A percentile compares a stretch with the other conserved stretches of the same genome.
Conservation (phyloP, 2,329 filamentous ascomycete genomes). For the Helotiales sp. region DNA sequence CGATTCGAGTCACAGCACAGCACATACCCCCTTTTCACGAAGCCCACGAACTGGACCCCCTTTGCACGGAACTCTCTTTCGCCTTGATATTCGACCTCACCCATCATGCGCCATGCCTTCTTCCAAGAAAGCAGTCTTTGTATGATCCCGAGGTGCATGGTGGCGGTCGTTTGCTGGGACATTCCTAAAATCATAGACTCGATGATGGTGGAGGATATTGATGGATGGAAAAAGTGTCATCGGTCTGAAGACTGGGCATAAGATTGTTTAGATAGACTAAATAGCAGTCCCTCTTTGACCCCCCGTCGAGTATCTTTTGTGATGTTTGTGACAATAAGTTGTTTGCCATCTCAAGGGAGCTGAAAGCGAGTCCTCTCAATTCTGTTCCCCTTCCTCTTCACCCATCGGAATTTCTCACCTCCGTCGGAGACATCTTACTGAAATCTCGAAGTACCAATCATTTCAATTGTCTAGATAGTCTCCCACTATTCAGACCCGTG, state of each 20-base stretch:
- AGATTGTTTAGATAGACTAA: slow-evolving; percentile 37
- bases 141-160: slow-evolving; percentile 19
- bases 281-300: slow-evolving; percentile 35
- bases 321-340: too few relatives aligned
- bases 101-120: slow-evolving; percentile 27
- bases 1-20: slow-evolving; percentile 23
- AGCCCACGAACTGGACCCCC: slow-evolving; percentile 25
- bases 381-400: neutral
- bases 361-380: neutral
- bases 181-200: slow-evolving; percentile 27
- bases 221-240: slow-evolving; percentile 24
- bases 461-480: too few relatives aligned
- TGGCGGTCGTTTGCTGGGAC: slow-evolving; percentile 24
- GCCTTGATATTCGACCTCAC: slow-evolving; percentile 13
- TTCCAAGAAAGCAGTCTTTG: slow-evolving; percentile 23
- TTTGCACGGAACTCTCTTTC: neutral
- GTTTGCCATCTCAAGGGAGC: too few relatives aligned
- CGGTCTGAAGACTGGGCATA: slow-evolving; percentile 26
- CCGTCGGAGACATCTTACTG: too few relatives aligned
- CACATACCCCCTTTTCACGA: slow-evolving; percentile 27
- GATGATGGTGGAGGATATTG: slow-evolving; percentile 30
- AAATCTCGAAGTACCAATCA: too few relatives aligned
- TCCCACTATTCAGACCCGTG: too few relatives aligned
- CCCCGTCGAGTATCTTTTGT: neutral
- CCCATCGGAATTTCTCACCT: too few relatives aligned